Conservation (phyloP, 345 rosid genomes). For the Euphorbia peplus region DNA sequence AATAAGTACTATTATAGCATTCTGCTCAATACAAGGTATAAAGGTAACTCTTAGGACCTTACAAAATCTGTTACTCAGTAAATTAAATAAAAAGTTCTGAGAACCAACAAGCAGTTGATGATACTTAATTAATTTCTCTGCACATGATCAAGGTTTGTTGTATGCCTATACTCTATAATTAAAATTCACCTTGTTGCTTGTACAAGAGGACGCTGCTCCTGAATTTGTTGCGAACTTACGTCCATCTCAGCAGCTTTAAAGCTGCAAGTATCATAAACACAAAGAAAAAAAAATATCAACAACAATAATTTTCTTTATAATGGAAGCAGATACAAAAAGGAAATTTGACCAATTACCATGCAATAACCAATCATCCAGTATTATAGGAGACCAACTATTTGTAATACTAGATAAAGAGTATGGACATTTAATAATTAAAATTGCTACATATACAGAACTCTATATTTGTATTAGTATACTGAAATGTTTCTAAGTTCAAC, state of each 20-base stretch:
- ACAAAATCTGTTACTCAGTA: background rate
- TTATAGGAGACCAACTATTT: background rate
- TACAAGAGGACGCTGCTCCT: constrained; percentile 72
- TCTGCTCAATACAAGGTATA: background rate
- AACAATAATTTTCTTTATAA: constrained; percentile 2
- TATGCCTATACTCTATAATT: background rate
- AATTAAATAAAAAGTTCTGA: background rate
- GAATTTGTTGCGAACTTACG: constrained; percentile 38
- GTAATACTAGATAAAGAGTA: background rate
- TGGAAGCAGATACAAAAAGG: background rate
- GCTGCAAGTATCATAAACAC: constrained; percentile 26
- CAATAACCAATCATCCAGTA: background rate
- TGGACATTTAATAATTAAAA: too few species aligned
- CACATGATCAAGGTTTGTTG: background rate
- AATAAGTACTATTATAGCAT: background rate
- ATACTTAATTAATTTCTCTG: background rate
- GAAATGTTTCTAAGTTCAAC: background rate
- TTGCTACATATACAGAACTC: background rate
- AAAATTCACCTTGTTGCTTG: constrained; percentile 63
- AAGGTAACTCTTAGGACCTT: background rate
- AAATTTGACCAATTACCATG: background rate
- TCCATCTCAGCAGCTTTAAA: constrained; percentile 50
- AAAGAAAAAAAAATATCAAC: constrained; percentile 10
- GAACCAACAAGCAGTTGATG: background rate
- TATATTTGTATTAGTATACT: background rate